Base-by-base conservation (phyloP, 805 yeast genomes). In the Candida tammaniensis region DNA sequence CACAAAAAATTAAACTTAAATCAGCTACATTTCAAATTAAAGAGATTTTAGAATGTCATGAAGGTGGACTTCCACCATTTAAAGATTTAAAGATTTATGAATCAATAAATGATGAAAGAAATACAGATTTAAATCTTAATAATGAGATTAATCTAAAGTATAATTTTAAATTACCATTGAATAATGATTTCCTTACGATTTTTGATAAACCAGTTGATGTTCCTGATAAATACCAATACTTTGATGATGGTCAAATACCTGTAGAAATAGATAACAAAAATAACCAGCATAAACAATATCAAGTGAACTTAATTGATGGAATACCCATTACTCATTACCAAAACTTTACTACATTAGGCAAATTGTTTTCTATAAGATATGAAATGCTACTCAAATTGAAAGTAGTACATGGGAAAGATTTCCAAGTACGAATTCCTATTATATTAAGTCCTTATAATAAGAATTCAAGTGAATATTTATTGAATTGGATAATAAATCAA, bases 381-480 rank as follows among this genome's bases (percentile, higher is more conserved):
- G 78, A 74, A 40, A 45, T 75, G 3, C 51, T 66, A 0, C 39
- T 80, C 15, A 76, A 74, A 36, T 63, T 75, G 27, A 76, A 74
- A 39, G 49, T 75, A 15, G 52, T 55, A 12, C 72, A 67, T 24
- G 72, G 74, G 3, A 75, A 74, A 43, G 76, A 74, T 38, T 57
- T 78, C 24, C 73, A 68, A 27, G 51, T 74, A 8, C 51, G 59
- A 11, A 64, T 76, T 15, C 83, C 82, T 1, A 55, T 80, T 4
- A 72, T 73, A 1, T 63, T 80, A 0, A 62, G 80, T 17, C 79
- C 80, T 2, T 77, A 70, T 59, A 70, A 76, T 44, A 52, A 71
- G 23, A 44, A 53, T 2, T 66, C 73, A 44, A 60, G 79, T 26
- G 68, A 63, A 21, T 68, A 76, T 37, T 49, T 79, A 9, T 61